Conservation (phyloP, 2,329 filamentous ascomycete genomes). For the Pezicula neosporulosa region DNA sequence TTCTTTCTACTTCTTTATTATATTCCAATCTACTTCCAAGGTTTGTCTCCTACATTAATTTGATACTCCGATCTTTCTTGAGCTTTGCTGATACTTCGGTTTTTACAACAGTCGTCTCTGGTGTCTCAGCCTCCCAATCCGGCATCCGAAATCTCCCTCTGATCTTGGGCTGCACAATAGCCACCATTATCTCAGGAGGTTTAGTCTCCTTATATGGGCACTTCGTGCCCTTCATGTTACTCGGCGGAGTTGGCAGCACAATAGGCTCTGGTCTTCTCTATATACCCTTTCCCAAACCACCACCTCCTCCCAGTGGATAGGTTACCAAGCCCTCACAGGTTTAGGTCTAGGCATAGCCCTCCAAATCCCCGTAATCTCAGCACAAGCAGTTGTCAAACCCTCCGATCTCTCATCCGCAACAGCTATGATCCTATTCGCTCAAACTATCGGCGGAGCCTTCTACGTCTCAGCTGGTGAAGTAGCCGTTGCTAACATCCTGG, state of each 20-base stretch:
- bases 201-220: constrained; percentile 30
- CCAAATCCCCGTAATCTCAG: constrained; percentile 35
- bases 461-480: constrained; percentile 46
- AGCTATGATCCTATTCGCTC: constrained; percentile 43
- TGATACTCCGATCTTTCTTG: constrained; percentile 18
- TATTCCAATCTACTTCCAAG: constrained; percentile 49
- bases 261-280: constrained; percentile 51
- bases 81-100: constrained; percentile 10
- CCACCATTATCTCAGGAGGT: constrained; percentile 30
- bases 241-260: constrained; percentile 24
- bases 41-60: constrained; percentile 22
- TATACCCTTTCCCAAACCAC: constrained; percentile 48
- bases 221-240: constrained; percentile 32
- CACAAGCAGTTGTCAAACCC: constrained; percentile 32
- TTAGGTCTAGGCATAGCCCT: constrained; percentile 55
- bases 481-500: constrained; percentile 43
- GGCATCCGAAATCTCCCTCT: constrained; percentile 38
- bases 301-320: constrained; percentile 48
- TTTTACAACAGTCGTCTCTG: constrained; percentile 23
- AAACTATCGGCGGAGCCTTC: constrained; percentile 47
- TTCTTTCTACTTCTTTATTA: constrained; percentile 45
- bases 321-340: constrained; percentile 53
- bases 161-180: constrained; percentile 25
- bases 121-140: constrained; percentile 26
- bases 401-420: constrained; percentile 43